Base-by-base conservation (phyloP, 202 grass and related monocot genomes). In the Brachypodium distachyon region DNA sequence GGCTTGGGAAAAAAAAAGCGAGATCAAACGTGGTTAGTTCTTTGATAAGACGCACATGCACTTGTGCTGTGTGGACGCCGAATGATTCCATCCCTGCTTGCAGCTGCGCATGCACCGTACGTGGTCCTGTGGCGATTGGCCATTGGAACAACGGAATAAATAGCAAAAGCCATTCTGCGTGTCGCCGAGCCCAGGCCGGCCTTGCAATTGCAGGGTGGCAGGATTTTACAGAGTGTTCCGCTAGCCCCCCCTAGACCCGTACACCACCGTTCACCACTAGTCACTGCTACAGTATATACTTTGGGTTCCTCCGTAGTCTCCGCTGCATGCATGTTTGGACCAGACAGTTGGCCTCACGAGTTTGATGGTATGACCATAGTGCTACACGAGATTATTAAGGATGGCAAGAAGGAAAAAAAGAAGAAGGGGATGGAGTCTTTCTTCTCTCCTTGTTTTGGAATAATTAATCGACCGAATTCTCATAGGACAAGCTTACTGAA, bases 161-260 rank as follows among this genome's bases (percentile, higher is more conserved):
- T 81, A 19, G 81, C 81, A 81, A 84, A 84, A 84, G 72, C 77
- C 71, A 84, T 42, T 37, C 74, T 40, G 67, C 59, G 18, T 61
- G 54, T 70, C n/a, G 46, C 22, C 50, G n/a, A n/a, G n/a, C n/a
- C n/a, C n/a, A n/a, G n/a, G n/a, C 66, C 12, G 64, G 27, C 52
- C 75, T 84, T 4, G 71, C 81, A 0, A 64, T 76, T 40, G 81
- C 86, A 81, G 76, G 70, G 23, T 81, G 81, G 48, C 56, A 58
- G 86, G 68, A 77, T 84, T 84, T 78, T 43, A 84, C 81, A 77
- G 86, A 1, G 55, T 88, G 77, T 76, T 81, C 34, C 56, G 18
- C 33, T 10, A 60, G 51, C 70, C 34, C 0, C 32, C 3, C 7
- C 58, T 8, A 42, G 39, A 58, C 12, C 27, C 28, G 44, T 34